These are phyloP conservation scores for Saturnispora mendoncae DNA, from an alignment of 805 yeast genomes.

Conservation along the genomic window DNA sequence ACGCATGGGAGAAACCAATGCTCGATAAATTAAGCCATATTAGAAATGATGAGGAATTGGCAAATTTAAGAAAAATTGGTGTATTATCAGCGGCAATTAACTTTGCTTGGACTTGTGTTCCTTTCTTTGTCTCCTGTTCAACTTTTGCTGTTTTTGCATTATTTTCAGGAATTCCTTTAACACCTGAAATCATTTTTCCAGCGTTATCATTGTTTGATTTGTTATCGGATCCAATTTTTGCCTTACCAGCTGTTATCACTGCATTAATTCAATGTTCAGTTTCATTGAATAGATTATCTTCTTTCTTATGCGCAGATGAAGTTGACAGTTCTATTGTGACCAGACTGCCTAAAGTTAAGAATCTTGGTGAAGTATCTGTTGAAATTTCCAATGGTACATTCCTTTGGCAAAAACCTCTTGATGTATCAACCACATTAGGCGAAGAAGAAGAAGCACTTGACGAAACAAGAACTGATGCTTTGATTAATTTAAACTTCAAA, in stretches of 20 bases:
- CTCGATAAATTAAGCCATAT: conserved; percentile 39
- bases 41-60: conserved; percentile 52
- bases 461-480: conserved; percentile 30
- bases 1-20: conserved; percentile 66
- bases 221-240: conserved; percentile 48
- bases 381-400: conserved; percentile 43
- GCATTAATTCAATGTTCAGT: conserved; percentile 51
- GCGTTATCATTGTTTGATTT: conserved; percentile 53
- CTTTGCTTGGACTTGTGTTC: conserved; percentile 58
- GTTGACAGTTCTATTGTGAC: conserved; percentile 31
- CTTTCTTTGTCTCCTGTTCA: conserved; percentile 54
- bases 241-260: conserved; percentile 50
- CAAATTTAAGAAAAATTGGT: conserved; percentile 42
- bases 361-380: conserved; percentile 31
- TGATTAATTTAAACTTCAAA: conserved; percentile 38
- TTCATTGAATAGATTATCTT: conserved; percentile 44
- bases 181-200: conserved; percentile 65
- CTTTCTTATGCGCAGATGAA: conserved; percentile 38
- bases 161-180: conserved; percentile 39
- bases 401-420: conserved; percentile 34
- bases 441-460: conserved; percentile 22
- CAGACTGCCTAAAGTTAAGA: conserved; percentile 17
- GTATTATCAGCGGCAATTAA: conserved; percentile 36
- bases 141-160: conserved; percentile 48
- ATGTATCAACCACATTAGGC: conserved; percentile 13